phyloP scores from a whole-genome alignment of 2,329 filamentous ascomycete genomes.

The Alternaria panax region DNA sequence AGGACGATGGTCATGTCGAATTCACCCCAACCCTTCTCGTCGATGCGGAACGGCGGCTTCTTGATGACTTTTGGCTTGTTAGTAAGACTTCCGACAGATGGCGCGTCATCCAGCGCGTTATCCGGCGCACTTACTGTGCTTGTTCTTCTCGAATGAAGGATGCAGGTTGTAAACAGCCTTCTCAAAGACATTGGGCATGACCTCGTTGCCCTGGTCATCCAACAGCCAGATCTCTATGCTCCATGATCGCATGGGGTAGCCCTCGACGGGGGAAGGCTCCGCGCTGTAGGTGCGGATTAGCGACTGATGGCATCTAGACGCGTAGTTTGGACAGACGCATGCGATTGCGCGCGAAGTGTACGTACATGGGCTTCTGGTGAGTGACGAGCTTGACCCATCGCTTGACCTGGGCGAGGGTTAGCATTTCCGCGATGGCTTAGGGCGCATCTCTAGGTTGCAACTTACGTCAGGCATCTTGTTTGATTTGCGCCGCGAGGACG shows the following conservation, averaged over 20 bases:
- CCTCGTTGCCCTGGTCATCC: constrained; percentile 84
- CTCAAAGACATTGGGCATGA: constrained; percentile 84
- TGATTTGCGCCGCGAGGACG: constrained; percentile 12
- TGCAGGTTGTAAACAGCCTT: constrained; percentile 94
- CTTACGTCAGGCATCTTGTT: constrained; percentile 57
- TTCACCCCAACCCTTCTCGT: constrained; percentile 97
- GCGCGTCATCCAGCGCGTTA: background rate
- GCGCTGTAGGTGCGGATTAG: constrained; percentile 61
- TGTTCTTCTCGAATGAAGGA: constrained; percentile 87
- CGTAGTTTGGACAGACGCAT: constrained; percentile 17
- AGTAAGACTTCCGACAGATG: background rate
- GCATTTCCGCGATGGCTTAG: constrained; percentile 3
- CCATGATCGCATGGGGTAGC: constrained; percentile 93
- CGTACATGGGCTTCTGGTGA: constrained; percentile 87
- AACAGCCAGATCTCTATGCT: constrained; percentile 84
- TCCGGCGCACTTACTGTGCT: constrained; percentile 69
- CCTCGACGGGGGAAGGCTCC: constrained; percentile 81
- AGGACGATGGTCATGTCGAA: constrained; percentile 93
- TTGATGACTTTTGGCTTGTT: constrained; percentile 63
- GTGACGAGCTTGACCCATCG: constrained; percentile 92
- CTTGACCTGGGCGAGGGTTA: constrained; percentile 66
- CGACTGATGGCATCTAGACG: constrained; percentile 17
- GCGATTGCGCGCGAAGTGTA: constrained; percentile 37
- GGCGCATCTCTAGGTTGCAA: constrained; percentile 12
- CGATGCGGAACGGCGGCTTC: constrained; percentile 84